A percentile compares a stretch with the other conserved stretches of the same genome.
These are phyloP conservation scores for Trypanosoma scelopori DNA, from an alignment of 208 protist species.

Conservation along the genomic window DNA sequence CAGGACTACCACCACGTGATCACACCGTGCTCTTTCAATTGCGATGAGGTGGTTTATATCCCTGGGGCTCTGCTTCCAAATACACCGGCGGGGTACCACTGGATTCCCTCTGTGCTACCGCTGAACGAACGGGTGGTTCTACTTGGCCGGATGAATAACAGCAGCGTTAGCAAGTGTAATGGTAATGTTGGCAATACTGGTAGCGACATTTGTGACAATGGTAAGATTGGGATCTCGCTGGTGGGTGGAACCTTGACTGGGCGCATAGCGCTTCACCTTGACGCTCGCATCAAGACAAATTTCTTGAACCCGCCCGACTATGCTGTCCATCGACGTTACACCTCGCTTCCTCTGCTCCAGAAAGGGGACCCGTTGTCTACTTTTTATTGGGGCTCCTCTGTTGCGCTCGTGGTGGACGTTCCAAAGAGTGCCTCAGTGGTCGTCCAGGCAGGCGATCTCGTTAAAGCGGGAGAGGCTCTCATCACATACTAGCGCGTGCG, in stretches of 20 bases:
- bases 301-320: slow-evolving; percentile 79
- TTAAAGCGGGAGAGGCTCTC: slow-evolving; percentile 71
- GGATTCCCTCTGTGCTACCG: slow-evolving; percentile 67
- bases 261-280: slow-evolving; percentile 60
- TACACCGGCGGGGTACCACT: slow-evolving; percentile 70
- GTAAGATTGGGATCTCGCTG: slow-evolving; percentile 51
- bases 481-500: slow-evolving; percentile 26
- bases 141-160: slow-evolving; percentile 34
- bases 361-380: slow-evolving; percentile 49
- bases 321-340: slow-evolving; percentile 58
- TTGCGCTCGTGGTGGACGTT: slow-evolving; percentile 80
- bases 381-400: slow-evolving; percentile 88
- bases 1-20: slow-evolving; percentile 87
- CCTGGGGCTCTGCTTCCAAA: slow-evolving; percentile 72
- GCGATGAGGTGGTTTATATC: slow-evolving; percentile 68
- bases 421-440: slow-evolving; percentile 39
- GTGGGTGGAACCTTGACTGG: slow-evolving; percentile 82
- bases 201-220: slow-evolving; percentile 2
- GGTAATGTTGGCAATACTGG: not conserved
- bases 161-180: not conserved
- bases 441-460: slow-evolving; percentile 42
- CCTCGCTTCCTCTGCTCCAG: slow-evolving; percentile 30
- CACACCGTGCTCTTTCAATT: slow-evolving; percentile 47
- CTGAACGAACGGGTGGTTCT: slow-evolving; percentile 83
- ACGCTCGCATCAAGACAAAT: slow-evolving; percentile 77